These are phyloP conservation scores for Aureococcus anophagefferens DNA, from an alignment of 108 stramenopile genomes.

Conservation along the genomic window DNA sequence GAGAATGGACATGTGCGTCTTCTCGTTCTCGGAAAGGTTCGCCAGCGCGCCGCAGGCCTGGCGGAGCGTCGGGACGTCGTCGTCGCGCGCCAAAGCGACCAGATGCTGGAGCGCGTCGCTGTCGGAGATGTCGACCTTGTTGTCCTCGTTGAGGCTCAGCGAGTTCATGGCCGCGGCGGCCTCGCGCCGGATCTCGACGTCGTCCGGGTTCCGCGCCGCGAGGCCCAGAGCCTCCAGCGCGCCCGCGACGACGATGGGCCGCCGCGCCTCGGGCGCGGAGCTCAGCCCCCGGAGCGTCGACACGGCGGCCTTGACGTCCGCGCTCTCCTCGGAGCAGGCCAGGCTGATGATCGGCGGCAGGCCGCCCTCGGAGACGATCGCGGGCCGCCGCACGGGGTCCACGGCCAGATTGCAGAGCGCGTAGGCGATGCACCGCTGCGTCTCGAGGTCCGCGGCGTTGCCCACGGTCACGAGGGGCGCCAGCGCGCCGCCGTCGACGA, in stretches of 20 bases:
- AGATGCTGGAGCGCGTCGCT: slow-evolving; percentile 19
- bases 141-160: slow-evolving; percentile 62
- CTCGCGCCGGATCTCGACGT: slow-evolving; percentile 51
- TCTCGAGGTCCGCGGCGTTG: slow-evolving; percentile 51
- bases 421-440: slow-evolving; percentile 69
- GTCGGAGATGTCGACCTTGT: slow-evolving; percentile 59
- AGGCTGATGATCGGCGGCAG: slow-evolving; percentile 58
- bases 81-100: slow-evolving; percentile 30
- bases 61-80: slow-evolving; percentile 18
- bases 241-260: slow-evolving; percentile 52
- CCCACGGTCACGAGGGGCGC: slow-evolving; percentile 51
- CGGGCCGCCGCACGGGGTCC: slow-evolving; percentile 32
- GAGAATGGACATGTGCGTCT: slow-evolving; percentile 32
- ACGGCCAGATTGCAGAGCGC: slow-evolving; percentile 64
- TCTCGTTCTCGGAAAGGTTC: slow-evolving; percentile 55
- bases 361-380: slow-evolving; percentile 60
- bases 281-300: slow-evolving; percentile 57
- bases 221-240: slow-evolving; percentile 46
- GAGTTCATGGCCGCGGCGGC: slow-evolving; percentile 45
- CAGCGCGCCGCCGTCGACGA: slow-evolving; percentile 53
- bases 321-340: slow-evolving; percentile 47
- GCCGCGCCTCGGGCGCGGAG: slow-evolving; percentile 37
- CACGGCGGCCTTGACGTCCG: slow-evolving; percentile 55
- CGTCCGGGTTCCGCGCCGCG: slow-evolving; percentile 28
- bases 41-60: slow-evolving; percentile 54